A percentile compares a stretch with the other conserved stretches of the same genome.
These are phyloP conservation scores for Rhizophora mangle DNA, from an alignment of 345 rosid genomes.

Conservation along the genomic window DNA sequence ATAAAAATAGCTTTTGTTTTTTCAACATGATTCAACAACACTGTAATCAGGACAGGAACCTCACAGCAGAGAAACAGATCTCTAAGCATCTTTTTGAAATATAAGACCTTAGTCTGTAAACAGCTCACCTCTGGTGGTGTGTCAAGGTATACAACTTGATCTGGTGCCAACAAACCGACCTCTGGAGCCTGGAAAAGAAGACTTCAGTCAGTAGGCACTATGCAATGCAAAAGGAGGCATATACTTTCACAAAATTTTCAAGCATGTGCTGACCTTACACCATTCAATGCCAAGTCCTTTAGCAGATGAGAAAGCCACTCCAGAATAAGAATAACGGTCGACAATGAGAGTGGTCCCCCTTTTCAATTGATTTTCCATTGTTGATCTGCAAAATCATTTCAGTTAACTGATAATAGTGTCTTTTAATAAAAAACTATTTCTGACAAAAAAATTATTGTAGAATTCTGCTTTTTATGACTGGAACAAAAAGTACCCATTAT, in stretches of 20 bases:
- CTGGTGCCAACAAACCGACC: slow-evolving; percentile 75
- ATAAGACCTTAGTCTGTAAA: slow-evolving; percentile 1
- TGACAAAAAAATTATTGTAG: too few relatives aligned
- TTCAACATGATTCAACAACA: too few relatives aligned
- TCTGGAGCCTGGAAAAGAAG: slow-evolving; percentile 60
- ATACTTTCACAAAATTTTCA: neutral
- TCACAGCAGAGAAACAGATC: neutral
- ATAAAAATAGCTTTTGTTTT: too few relatives aligned
- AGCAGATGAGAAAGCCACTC: slow-evolving; percentile 91
- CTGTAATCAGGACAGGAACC: too few relatives aligned
- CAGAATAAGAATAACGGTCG: slow-evolving; percentile 89
- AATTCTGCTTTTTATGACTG: too few relatives aligned
- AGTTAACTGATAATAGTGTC: neutral
- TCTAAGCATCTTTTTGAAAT: neutral
- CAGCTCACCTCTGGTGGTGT: slow-evolving; percentile 66
- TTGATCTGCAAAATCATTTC: slow-evolving; percentile 46
- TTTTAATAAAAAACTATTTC: too few relatives aligned
- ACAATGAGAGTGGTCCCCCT: slow-evolving; percentile 76
- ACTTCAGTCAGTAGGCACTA: neutral
- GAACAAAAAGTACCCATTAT: too few relatives aligned
- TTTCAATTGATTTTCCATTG: slow-evolving; percentile 77
- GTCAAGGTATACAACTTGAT: slow-evolving; percentile 68
- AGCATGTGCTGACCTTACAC: slow-evolving; percentile 62
- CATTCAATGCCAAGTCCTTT: slow-evolving; percentile 81
- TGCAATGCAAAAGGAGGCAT: neutral